phyloP scores from a whole-genome alignment of 2,329 filamentous ascomycete genomes.

The Colletotrichum chrysophilum region DNA sequence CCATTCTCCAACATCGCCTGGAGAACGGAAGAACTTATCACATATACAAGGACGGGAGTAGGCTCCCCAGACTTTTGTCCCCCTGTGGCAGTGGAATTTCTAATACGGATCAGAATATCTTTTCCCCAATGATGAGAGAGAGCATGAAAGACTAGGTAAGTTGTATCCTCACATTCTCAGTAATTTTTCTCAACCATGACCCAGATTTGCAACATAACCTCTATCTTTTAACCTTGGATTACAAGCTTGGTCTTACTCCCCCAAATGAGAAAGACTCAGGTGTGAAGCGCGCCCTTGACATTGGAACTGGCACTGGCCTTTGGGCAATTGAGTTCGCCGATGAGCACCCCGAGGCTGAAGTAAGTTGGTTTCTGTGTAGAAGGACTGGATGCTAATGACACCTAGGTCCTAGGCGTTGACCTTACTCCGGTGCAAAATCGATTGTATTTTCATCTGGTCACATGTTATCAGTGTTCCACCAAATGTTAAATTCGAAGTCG shows the following conservation, averaged over 20 bases:
- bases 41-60: conserved; percentile 27
- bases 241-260: conserved; percentile 33
- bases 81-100: neutral
- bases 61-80: neutral
- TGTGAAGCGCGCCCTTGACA: conserved; percentile 23
- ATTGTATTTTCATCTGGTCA: conserved; percentile 22
- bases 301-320: conserved; percentile 8
- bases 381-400: neutral
- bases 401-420: conserved; percentile 31
- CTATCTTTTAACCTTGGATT: conserved; percentile 33
- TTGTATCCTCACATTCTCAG: neutral
- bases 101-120: conserved; percentile 24
- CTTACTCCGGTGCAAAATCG: conserved; percentile 36
- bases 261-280: neutral
- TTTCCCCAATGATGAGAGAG: conserved; percentile 28
- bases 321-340: conserved; percentile 24
- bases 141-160: conserved; percentile 30
- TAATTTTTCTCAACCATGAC: neutral
- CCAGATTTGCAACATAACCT: conserved; percentile 41
- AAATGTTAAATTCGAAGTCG: conserved; percentile 23
- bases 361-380: neutral
- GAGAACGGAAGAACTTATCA: conserved; percentile 18
- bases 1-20: neutral
- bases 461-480: conserved; percentile 26
- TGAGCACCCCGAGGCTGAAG: conserved; percentile 27